Percentiles rank a stretch among this genome's conserved stretches.
Evolutionary conservation across 441 rosid species (phyloP).

Genomic region (Erodium moschatum): DNA sequence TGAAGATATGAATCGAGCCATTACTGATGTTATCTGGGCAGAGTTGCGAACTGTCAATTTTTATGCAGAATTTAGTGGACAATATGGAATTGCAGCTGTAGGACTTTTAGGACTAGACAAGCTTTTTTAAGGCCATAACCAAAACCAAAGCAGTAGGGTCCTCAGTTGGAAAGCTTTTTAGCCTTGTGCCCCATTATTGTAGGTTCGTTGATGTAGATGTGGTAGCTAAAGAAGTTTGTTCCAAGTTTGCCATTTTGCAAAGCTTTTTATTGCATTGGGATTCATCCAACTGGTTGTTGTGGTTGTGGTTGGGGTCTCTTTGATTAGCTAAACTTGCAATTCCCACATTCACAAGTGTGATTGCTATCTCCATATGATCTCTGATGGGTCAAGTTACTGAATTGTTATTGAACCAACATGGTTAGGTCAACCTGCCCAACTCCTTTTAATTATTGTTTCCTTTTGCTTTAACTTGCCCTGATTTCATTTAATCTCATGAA

Average conservation of each 20-base stretch:
- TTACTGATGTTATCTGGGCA: too few relatives aligned
- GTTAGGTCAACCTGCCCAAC: too few relatives aligned
- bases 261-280: not conserved
- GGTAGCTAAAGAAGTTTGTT: not conserved
- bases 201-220: conserved; percentile 4
- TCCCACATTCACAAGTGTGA: not conserved
- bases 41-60: not conserved
- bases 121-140: conserved; percentile 3
- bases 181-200: not conserved
- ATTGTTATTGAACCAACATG: too few relatives aligned
- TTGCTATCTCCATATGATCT: too few relatives aligned
- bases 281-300: not conserved
- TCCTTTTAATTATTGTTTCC: too few relatives aligned
- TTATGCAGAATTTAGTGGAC: not conserved
- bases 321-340: not conserved
- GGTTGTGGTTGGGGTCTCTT: conserved; percentile 8
- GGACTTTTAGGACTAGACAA: not conserved
- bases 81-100: not conserved
- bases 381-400: too few relatives aligned
- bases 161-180: not conserved
- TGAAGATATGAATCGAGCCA: not conserved
- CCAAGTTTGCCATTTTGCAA: not conserved
- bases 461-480: too few relatives aligned
- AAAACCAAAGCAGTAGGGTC: not conserved
- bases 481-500: too few relatives aligned